Evolutionary conservation across 78 protist genomes (phyloP), one percentile per base, ranked within the genome.

Genomic region (Acrasis kona): DNA sequence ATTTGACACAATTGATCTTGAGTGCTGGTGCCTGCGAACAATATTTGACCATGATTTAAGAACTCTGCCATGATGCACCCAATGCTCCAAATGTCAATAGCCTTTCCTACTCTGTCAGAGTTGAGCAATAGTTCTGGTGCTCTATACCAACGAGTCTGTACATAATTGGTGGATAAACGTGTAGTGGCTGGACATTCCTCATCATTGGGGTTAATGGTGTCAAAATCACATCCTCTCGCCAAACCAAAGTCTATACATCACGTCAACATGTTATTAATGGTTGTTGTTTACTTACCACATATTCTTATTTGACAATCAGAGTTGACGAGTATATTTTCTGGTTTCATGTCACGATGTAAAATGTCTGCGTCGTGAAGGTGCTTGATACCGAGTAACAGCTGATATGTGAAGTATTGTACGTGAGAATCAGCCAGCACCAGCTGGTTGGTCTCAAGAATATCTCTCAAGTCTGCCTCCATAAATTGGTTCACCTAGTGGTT

Each of bases 241-340:
- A 93, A 88, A 30, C 99, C 99, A 31, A 97, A 97, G 76, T 98
- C 99, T 10, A 97, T 98, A 19, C 96, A 66, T 82, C 96, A 96
- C 40, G 96, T 79, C 7, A 40, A 68, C n/a, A 91, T 90, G 32
- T 40, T 3, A 65, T 72, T 58, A n/a, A n/a, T n/a, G n/a, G n/a
- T n/a, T n/a, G n/a, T 8, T 84, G 65, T 40, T 74, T 75, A 40
- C 79, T 76, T 0, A 32, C n/a, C 32, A 70, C 85, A 29, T 82
- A 27, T 30, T 40, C 4, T 12, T 77, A 57, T 28, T 84, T 27
- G 31, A 87, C 84, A 9, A 83, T 10, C 61, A 84, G 83, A 34
- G 80, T 88, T 5, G 87, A 81, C n/a, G n/a, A n/a, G n/a, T n/a
- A n/a, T n/a, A n/a, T n/a, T n/a, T n/a, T n/a, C n/a, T n/a, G n/a